Evolutionary conservation across 306 rosid genomes (phyloP).

Genomic region (Cucumis cinereus): DNA sequence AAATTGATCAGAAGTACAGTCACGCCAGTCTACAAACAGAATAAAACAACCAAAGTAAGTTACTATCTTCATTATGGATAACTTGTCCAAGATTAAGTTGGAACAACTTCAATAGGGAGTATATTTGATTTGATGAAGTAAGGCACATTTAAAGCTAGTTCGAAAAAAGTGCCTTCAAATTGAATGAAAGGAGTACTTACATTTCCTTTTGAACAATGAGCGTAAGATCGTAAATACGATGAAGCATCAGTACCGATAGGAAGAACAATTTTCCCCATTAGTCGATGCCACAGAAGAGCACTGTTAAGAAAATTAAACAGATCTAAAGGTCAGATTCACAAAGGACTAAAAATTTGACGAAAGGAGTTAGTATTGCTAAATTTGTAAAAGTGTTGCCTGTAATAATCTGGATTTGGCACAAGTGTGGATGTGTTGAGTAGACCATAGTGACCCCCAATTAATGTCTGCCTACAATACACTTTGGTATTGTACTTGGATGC

Average conservation of each 20-base stretch:
- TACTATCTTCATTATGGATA: background rate
- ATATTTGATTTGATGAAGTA: background rate
- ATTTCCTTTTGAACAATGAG: conserved; percentile 75
- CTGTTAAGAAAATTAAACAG: conserved; percentile 20
- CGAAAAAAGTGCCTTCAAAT: background rate
- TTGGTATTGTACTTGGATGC: conserved; percentile 62
- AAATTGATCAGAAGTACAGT: conserved; percentile 66
- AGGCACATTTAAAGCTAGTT: background rate
- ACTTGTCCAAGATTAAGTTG: no score
- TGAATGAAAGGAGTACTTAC: conserved; percentile 35
- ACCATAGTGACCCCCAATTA: conserved; percentile 92
- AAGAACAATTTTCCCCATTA: conserved; percentile 82
- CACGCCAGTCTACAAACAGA: conserved; percentile 42
- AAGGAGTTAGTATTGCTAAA: background rate
- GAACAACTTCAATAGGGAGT: background rate
- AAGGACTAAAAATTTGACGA: background rate
- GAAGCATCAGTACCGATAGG: conserved; percentile 29
- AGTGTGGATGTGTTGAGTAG: conserved; percentile 65
- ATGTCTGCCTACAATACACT: conserved; percentile 84
- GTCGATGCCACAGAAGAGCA: conserved; percentile 92
- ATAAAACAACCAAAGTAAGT: background rate
- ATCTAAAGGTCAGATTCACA: background rate
- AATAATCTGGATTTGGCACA: conserved; percentile 89
- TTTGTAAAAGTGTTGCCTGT: conserved; percentile 36
- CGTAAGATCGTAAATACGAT: conserved; percentile 62